phyloP scores from a whole-genome alignment of 352 stramenopile species.

The Aphanomyces euteiches region DNA sequence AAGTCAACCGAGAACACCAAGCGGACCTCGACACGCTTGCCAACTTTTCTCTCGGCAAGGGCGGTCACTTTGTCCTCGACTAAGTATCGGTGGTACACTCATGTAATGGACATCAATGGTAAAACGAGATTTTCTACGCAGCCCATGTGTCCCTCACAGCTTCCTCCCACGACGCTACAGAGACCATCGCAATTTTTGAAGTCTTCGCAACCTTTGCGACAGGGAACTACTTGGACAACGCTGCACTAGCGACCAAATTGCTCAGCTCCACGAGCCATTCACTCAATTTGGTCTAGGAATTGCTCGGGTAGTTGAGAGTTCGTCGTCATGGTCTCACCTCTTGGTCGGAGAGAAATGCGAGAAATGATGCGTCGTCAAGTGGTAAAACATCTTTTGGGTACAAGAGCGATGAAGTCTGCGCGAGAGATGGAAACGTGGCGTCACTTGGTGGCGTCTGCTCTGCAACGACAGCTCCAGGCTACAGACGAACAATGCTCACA shows the following conservation, averaged over 20 bases:
- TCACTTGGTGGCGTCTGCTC: neutral
- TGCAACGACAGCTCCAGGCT: neutral
- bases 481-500: neutral
- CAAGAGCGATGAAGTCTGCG: neutral
- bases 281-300: too few relatives aligned
- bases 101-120: too few relatives aligned
- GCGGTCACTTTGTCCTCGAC: slow-evolving; percentile 80
- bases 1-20: slow-evolving; percentile 77
- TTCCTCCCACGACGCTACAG: too few relatives aligned
- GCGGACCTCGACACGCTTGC: slow-evolving; percentile 77
- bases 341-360: slow-evolving; percentile 19
- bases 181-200: too few relatives aligned
- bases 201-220: too few relatives aligned
- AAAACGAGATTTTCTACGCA: too few relatives aligned
- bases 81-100: slow-evolving; percentile 33
- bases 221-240: too few relatives aligned
- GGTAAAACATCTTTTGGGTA: slow-evolving; percentile 25
- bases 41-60: slow-evolving; percentile 67
- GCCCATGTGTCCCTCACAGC: too few relatives aligned
- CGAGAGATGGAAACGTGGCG: neutral
- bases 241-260: too few relatives aligned
- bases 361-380: slow-evolving; percentile 1
- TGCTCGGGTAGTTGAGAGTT: too few relatives aligned
- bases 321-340: neutral
- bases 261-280: too few relatives aligned